A percentile compares a stretch with the other conserved stretches of the same genome.
These are phyloP conservation scores for Alternaria gaisen DNA, from an alignment of 2,329 filamentous ascomycete species.

Conservation along the genomic window DNA sequence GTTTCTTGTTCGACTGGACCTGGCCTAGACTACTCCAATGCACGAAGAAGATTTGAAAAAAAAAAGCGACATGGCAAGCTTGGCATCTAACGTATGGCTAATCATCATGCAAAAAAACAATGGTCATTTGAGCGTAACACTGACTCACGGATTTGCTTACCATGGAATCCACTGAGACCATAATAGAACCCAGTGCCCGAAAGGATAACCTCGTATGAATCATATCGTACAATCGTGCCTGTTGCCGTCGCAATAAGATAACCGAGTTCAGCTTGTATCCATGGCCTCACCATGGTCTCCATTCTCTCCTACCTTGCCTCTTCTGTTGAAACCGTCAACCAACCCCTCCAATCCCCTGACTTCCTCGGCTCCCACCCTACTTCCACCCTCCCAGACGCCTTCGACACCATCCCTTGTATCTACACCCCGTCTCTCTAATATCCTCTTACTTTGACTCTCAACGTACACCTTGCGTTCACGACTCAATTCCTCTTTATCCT, in stretches of 20 bases:
- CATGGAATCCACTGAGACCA: neutral
- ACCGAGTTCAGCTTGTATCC: slow-evolving; percentile 28
- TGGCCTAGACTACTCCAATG: neutral
- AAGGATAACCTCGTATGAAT: neutral
- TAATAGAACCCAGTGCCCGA: neutral
- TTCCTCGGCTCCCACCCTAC: slow-evolving; percentile 37
- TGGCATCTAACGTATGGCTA: neutral
- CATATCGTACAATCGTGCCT: neutral
- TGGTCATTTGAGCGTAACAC: neutral
- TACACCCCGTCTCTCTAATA: slow-evolving; percentile 77
- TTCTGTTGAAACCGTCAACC: slow-evolving; percentile 25
- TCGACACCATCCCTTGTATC: slow-evolving; percentile 58
- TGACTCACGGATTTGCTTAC: neutral
- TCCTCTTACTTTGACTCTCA: slow-evolving; percentile 77
- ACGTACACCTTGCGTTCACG: slow-evolving; percentile 82
- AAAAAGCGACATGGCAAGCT: neutral
- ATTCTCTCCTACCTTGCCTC: slow-evolving; percentile 2
- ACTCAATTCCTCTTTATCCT: slow-evolving; percentile 59
- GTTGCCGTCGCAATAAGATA: neutral
- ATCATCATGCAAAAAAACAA: neutral
- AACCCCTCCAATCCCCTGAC: slow-evolving; percentile 43
- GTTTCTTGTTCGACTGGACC: neutral
- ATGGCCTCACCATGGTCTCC: slow-evolving; percentile 32
- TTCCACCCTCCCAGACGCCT: slow-evolving; percentile 35
- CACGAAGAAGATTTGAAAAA: neutral